A percentile compares a stretch with the other conserved stretches of the same genome.
Conservation (phyloP, 1,284 basidiomycete genomes). For the Austroboletus niveus region DNA sequence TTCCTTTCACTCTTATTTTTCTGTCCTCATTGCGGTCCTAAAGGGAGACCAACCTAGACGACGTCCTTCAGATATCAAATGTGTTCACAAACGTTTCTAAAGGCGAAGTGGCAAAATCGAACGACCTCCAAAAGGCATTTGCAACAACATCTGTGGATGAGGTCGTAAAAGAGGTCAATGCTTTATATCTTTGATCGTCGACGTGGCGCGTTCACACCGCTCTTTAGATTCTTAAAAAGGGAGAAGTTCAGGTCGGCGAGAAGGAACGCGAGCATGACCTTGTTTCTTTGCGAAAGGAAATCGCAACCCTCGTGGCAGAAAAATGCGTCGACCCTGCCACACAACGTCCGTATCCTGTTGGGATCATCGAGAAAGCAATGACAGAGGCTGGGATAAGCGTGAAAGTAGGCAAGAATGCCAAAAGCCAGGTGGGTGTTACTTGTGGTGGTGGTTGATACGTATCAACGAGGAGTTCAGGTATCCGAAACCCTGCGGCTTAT, state of each 20-base stretch:
- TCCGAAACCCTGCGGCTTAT: slow-evolving; percentile 89
- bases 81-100: slow-evolving; percentile 98
- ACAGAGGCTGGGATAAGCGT: slow-evolving; percentile 91
- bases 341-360: slow-evolving; percentile 87
- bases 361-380: slow-evolving; percentile 99
- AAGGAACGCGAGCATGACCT: slow-evolving; percentile 95
- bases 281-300: slow-evolving; percentile 82
- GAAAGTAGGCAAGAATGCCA: slow-evolving; percentile 86
- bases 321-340: slow-evolving; percentile 94
- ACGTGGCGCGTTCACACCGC: no score
- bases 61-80: slow-evolving; percentile 95
- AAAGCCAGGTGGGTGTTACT: slow-evolving; percentile 68
- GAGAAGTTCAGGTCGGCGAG: slow-evolving; percentile 96
- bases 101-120: slow-evolving; percentile 87
- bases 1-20: neutral
- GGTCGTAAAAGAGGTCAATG: slow-evolving; percentile 79
- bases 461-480: slow-evolving; percentile 50
- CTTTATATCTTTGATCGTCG: neutral
- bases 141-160: slow-evolving; percentile 71
- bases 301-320: slow-evolving; percentile 91
- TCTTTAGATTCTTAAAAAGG: slow-evolving; percentile 88
- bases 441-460: neutral
- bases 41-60: slow-evolving; percentile 91
- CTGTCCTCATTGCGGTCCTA: slow-evolving; percentile 5
- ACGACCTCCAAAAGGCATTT: slow-evolving; percentile 92